Evolutionary conservation across 2,329 filamentous ascomycete species (phyloP), one percentile per base, ranked within the genome.

Genomic region (Cytospora piceae): DNA sequence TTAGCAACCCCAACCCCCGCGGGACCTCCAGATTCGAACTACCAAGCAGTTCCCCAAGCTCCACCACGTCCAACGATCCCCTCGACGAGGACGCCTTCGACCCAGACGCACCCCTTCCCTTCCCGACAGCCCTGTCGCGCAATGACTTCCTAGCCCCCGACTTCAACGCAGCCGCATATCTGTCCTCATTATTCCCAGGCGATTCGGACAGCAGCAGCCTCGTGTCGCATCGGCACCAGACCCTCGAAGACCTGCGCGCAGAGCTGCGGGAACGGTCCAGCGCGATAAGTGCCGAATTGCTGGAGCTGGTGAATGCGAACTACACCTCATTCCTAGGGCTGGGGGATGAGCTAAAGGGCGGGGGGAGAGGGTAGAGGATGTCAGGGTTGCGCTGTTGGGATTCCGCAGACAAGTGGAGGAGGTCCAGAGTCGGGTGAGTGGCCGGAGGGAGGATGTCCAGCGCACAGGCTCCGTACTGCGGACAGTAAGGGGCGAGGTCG

Each of bases 291-390:
- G 87, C 90, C 69, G 95, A 99, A 79, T 84, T 99, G 3, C 83
- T 99, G 22, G 94, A 97, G 78, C 86, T 99, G 9, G 95, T 99
- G 70, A 99, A 99, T 74, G 86, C 90, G 60, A 96, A 99, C 77
- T 98, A 99, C 76, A 90, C 93, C 57, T 91, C 94, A 65, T 99
- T 99, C 72, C 78, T 99, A 5, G 89, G 89, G 0, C 80, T 99
- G 0, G 96, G 95, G 0, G 87, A 85, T 56, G 91, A 93, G 71
- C 80, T 99, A 53, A 87, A 87, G 62, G 94, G 94, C 3, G 96
- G 96, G 9, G 96, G 73, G 94, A 97, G 72, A 91, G 90, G 75
- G 90, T 97, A 0, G 94, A 96, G 74, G 93, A 96, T 73, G 90
- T 98, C 37, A 86, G 92, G 53, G 91, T 99, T 0, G 93, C 93